Evolutionary conservation across 2,329 filamentous ascomycete species (phyloP).

Genomic region (Pyrenochaeta sp.): DNA sequence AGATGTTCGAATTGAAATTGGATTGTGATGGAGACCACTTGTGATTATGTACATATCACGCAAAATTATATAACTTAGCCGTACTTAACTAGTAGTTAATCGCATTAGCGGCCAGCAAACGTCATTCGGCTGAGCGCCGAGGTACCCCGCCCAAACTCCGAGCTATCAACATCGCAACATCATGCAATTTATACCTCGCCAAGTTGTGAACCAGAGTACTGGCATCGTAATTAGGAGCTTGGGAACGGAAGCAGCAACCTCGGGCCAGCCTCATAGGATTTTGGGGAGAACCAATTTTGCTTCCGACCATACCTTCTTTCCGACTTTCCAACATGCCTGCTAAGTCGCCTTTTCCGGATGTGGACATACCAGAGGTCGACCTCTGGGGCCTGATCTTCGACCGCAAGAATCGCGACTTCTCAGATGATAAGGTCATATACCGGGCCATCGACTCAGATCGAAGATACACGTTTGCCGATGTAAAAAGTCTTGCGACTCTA

Average conservation of each 20-base stretch:
- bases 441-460: constrained; percentile 26
- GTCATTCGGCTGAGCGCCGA: constrained; percentile 8
- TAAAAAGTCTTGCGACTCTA: constrained; percentile 69
- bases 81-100: not conserved
- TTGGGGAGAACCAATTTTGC: too few species aligned
- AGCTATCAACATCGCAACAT: not conserved
- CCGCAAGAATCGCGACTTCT: constrained; percentile 29
- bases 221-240: not conserved
- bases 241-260: not conserved
- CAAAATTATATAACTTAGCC: too few species aligned
- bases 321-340: constrained; percentile 19
- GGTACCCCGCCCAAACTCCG: constrained; percentile 3
- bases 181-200: not conserved
- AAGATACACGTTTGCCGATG: constrained; percentile 72
- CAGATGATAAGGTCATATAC: constrained; percentile 36
- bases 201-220: not conserved
- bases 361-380: constrained; percentile 29
- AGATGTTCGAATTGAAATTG: too few species aligned
- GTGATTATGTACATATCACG: too few species aligned
- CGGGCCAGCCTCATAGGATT: not conserved
- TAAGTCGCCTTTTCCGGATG: constrained; percentile 33
- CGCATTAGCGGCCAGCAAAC: not conserved
- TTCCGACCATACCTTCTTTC: not conserved
- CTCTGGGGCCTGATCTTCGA: constrained; percentile 36
- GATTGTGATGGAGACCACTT: too few species aligned